Evolutionary conservation across 2,329 filamentous ascomycete genomes (phyloP), one percentile per base, ranked within the genome.

Genomic region (Colletotrichum eleusines): DNA sequence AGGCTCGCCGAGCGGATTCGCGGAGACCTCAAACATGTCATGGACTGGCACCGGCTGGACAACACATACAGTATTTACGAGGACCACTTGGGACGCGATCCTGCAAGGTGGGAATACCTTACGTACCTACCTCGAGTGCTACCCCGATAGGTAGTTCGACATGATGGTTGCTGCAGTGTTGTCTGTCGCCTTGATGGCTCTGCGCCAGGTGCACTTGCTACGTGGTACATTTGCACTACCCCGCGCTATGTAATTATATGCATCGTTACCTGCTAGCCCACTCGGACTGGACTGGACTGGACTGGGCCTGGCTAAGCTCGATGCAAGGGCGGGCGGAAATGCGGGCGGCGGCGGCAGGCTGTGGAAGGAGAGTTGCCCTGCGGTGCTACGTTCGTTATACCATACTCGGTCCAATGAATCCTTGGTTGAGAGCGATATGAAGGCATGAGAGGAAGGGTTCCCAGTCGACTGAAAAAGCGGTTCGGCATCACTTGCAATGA

Each of bases 311-410:
- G n/a, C n/a, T n/a, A n/a, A 55, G 48, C 40, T 42, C 16, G 42
- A 67, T 57, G 57, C 68, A 67, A 70, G 63, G 57, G 63, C 63
- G 51, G 50, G 46, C 54, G 54, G 66, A 69, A 66, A 67, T 23
- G 63, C 63, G 67, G 67, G 50, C 48, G 57, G 57, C 48, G 57
- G 57, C 58, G 44, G 20, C 28, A 18, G 66, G 63, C 57, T 51
- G 31, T 42, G 35, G 57, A 31, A 66, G 28, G 33, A 48, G 28
- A 58, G 23, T 40, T 60, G 50, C 38, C 57, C 42, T 69, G 68
- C 63, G 33, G 68, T 70, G 57, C 63, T 57, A 70, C 68, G 50
- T 66, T 46, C 68, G 50, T 66, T 46, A 20, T 55, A 35, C 31
- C 53, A 16, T 55, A n/a, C 46, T 48, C 28, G 33, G 31, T 55